phyloP scores from a whole-genome alignment of 805 yeast genomes.

The Phaffomyces opuntiae region DNA sequence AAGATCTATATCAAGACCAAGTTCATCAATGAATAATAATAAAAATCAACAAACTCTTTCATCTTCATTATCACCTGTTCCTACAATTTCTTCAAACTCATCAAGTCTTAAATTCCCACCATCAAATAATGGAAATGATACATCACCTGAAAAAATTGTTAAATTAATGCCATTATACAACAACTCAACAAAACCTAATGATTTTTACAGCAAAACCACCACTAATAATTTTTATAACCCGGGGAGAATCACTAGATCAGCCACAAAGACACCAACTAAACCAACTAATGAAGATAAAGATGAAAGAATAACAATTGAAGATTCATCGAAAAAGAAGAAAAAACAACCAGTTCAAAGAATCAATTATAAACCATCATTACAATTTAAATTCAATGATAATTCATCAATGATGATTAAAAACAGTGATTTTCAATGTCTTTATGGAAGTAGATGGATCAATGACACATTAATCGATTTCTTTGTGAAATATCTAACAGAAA shows the following conservation, averaged over 20 bases:
- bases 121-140: too few relatives aligned
- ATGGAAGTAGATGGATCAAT: slow-evolving; percentile 81
- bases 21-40: neutral
- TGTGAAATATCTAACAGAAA: slow-evolving; percentile 49
- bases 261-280: neutral
- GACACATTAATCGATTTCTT: slow-evolving; percentile 86
- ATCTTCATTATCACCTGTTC: too few relatives aligned
- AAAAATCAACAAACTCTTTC: too few relatives aligned
- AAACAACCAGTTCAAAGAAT: slow-evolving; percentile 5
- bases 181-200: too few relatives aligned
- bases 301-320: neutral
- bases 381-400: slow-evolving; percentile 46
- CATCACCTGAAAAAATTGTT: neutral
- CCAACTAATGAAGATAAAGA: too few relatives aligned
- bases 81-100: too few relatives aligned
- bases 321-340: neutral
- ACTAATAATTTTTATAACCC: neutral
- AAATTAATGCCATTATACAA: neutral
- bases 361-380: slow-evolving; percentile 35
- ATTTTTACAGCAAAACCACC: neutral
- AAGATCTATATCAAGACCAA: neutral
- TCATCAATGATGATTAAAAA: slow-evolving; percentile 50
- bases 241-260: neutral
- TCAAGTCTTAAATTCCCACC: too few relatives aligned
- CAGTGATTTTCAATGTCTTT: slow-evolving; percentile 72